Evolutionary conservation across 2,329 filamentous ascomycete genomes (phyloP).

Genomic region (Geosmithia morbida): DNA sequence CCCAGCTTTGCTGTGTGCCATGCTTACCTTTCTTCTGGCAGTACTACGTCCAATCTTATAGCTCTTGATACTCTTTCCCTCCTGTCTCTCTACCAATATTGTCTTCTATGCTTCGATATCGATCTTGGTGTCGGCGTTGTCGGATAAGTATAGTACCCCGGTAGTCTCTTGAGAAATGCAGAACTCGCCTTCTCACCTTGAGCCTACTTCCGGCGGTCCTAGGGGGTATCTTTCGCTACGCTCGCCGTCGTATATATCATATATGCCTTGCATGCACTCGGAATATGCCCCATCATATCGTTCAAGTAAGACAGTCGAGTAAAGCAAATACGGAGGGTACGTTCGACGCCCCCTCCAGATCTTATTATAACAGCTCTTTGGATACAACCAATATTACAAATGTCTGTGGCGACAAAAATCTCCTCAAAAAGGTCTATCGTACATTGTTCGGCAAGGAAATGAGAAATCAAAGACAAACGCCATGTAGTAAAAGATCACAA

Average conservation of each 20-base stretch:
- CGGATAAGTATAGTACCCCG: background rate
- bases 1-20: background rate
- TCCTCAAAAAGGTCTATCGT: background rate
- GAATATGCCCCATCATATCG: no score
- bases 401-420: background rate
- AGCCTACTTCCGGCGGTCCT: no score
- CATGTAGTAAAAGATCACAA: background rate
- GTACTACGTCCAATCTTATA: constrained; percentile 30
- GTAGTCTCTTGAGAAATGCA: no score
- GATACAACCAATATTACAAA: background rate
- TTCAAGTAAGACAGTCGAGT: no score
- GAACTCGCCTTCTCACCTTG: no score
- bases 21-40: constrained; percentile 11
- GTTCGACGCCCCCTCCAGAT: background rate
- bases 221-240: no score
- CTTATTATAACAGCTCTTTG: background rate
- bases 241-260: no score
- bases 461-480: background rate
- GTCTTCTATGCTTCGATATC: background rate
- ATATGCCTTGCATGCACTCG: no score
- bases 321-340: no score
- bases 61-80: constrained; percentile 6
- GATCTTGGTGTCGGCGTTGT: background rate
- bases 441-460: background rate
- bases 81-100: background rate